Conservation (phyloP, 2,329 filamentous ascomycete species). For the Tolypocladium ophioglossoides region DNA sequence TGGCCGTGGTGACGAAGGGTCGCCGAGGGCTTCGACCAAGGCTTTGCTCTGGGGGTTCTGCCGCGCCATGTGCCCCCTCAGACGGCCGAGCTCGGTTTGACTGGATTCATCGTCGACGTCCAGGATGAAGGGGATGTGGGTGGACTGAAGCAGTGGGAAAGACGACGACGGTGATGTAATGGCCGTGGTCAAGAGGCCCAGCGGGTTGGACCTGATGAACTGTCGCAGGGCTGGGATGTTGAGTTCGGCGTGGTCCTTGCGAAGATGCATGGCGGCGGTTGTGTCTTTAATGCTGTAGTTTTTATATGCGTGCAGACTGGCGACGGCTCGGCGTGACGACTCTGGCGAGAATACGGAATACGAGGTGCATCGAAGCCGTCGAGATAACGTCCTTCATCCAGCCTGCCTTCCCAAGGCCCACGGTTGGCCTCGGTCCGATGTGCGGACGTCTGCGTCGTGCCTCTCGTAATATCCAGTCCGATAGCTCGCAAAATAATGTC, state of each 20-base stretch:
- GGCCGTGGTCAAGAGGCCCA: constrained; percentile 53
- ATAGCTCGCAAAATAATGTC: background rate
- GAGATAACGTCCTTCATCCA: fast-evolving
- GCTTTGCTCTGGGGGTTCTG: constrained; percentile 54
- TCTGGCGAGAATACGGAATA: background rate
- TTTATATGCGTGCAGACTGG: background rate
- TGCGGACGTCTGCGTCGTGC: background rate
- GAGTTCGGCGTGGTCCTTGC: constrained; percentile 39
- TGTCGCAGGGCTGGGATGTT: constrained; percentile 36
- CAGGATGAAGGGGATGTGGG: constrained; percentile 50
- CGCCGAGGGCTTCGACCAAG: constrained; percentile 36
- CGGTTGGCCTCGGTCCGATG: constrained; percentile 1
- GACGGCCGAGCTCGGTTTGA: constrained; percentile 24
- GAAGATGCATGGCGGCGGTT: constrained; percentile 42
- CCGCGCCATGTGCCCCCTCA: constrained; percentile 52
- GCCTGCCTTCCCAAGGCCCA: background rate
- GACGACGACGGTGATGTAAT: constrained; percentile 33
- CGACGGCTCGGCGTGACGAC: background rate
- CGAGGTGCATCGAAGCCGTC: background rate
- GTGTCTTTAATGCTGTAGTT: background rate
- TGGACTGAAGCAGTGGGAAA: constrained; percentile 42
- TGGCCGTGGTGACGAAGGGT: background rate
- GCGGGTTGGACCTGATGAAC: constrained; percentile 47
- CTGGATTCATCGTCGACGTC: constrained; percentile 32
- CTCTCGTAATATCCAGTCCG: background rate